Evolutionary conservation across 768 basidiomycete species (phyloP).

Genomic region (Terana coerulea): DNA sequence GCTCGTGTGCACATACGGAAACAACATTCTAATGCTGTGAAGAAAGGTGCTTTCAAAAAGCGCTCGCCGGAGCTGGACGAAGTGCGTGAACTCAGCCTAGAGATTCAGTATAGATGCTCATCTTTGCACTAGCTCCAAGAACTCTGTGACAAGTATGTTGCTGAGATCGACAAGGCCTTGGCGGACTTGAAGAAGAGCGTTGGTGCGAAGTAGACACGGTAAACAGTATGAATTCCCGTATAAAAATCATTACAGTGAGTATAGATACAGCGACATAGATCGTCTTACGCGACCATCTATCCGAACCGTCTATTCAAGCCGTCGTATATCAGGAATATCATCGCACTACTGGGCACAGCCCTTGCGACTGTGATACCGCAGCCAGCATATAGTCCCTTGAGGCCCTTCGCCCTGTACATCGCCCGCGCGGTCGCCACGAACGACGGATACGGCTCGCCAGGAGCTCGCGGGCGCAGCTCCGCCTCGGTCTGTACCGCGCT

Average conservation of each 20-base stretch:
- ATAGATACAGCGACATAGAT: not conserved
- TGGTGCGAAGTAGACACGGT: conserved; percentile 22
- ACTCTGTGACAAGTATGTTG: conserved; percentile 56
- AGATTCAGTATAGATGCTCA: not conserved
- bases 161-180: conserved; percentile 65
- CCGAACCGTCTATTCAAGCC: conserved; percentile 58
- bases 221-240: not conserved
- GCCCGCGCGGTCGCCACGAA: conserved; percentile 58
- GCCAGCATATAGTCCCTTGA: conserved; percentile 87
- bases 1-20: conserved; percentile 72
- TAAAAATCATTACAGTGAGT: not conserved
- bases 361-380: conserved; percentile 88
- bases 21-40: conserved; percentile 60
- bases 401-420: conserved; percentile 72
- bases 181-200: conserved; percentile 59
- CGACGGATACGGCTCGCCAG: conserved; percentile 34
- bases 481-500: conserved; percentile 92
- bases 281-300: conserved; percentile 14
- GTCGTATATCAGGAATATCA: conserved; percentile 93
- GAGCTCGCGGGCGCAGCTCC: conserved; percentile 62
- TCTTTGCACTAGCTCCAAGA: conserved; percentile 57
- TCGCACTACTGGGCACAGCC: conserved; percentile 83
- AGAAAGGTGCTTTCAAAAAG: conserved; percentile 66
- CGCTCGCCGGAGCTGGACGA: conserved; percentile 68
- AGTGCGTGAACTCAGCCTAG: conserved; percentile 35